These are phyloP conservation scores for Alternaria alternata DNA, from an alignment of 2,329 filamentous ascomycete genomes.

Conservation along the genomic window DNA sequence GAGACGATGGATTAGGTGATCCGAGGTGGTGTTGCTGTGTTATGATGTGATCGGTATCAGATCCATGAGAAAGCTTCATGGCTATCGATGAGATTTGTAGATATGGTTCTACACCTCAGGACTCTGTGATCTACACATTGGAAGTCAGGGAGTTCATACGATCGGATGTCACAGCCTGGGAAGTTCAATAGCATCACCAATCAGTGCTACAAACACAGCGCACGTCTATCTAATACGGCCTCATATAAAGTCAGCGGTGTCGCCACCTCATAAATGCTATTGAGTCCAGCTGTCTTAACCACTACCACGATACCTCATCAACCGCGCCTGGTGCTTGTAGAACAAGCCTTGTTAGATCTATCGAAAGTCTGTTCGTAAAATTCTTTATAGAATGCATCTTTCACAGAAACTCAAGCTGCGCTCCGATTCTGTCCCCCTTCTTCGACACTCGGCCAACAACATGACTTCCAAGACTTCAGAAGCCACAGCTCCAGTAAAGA, in stretches of 20 bases:
- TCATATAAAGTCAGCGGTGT: background rate
- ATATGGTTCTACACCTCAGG: background rate
- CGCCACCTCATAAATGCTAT: background rate
- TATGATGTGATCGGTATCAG: slow-evolving; percentile 22
- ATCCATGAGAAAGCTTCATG: background rate
- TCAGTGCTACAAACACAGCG: background rate
- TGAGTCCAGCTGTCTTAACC: background rate
- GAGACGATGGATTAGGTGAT: slow-evolving; percentile 13
- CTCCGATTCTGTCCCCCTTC: background rate
- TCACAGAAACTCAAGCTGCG: background rate
- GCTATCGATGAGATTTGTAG: background rate
- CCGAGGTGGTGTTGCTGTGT: slow-evolving; percentile 20
- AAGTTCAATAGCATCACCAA: background rate
- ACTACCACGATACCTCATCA: background rate
- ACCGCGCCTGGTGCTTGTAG: too few relatives aligned
- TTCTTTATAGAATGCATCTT: background rate
- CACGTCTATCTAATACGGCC: background rate
- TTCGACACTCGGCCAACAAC: background rate
- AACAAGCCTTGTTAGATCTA: background rate
- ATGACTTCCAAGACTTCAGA: background rate
- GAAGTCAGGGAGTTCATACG: background rate
- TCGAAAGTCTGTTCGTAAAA: background rate
- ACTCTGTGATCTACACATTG: background rate
- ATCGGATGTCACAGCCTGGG: background rate
- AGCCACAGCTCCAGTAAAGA: background rate